Evolutionary conservation across 768 basidiomycete genomes (phyloP).

Genomic region (Coprinellus micaceus): DNA sequence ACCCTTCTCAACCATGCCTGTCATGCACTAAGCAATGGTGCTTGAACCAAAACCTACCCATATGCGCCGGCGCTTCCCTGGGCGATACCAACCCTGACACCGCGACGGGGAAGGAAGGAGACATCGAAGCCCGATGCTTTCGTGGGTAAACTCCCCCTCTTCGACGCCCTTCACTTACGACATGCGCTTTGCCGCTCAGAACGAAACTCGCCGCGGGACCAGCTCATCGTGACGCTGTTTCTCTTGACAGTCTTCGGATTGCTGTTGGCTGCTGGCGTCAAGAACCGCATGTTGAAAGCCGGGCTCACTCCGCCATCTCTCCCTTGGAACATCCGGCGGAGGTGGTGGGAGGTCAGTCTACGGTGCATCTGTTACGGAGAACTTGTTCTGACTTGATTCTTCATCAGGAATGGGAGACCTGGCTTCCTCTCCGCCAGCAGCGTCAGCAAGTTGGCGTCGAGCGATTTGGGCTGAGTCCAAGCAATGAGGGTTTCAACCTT

Average conservation of each 20-base stretch:
- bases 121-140: conserved; percentile 94
- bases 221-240: conserved; percentile 89
- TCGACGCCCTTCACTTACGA: conserved; percentile 3
- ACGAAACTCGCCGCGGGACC: conserved; percentile 93
- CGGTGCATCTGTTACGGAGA: not conserved
- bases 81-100: conserved; percentile 91
- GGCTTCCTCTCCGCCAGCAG: conserved; percentile 44
- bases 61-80: conserved; percentile 75
- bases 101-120: conserved; percentile 91
- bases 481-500: conserved; percentile 8
- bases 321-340: conserved; percentile 56
- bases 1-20: conserved; percentile 85
- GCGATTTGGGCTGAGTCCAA: conserved; percentile 44
- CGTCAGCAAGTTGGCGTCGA: conserved; percentile 43
- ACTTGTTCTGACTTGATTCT: not conserved
- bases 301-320: conserved; percentile 56
- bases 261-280: conserved; percentile 79
- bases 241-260: conserved; percentile 84
- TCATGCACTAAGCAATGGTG: conserved; percentile 97
- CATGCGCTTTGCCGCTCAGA: conserved; percentile 42
- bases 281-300: conserved; percentile 76
- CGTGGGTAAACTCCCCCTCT: conserved; percentile 50
- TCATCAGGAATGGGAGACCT: conserved; percentile 31
- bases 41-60: conserved; percentile 83
- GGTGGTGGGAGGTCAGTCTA: conserved; percentile 83